These are phyloP conservation scores for Amanita rubescens DNA, from an alignment of 768 basidiomycete genomes.

Conservation along the genomic window DNA sequence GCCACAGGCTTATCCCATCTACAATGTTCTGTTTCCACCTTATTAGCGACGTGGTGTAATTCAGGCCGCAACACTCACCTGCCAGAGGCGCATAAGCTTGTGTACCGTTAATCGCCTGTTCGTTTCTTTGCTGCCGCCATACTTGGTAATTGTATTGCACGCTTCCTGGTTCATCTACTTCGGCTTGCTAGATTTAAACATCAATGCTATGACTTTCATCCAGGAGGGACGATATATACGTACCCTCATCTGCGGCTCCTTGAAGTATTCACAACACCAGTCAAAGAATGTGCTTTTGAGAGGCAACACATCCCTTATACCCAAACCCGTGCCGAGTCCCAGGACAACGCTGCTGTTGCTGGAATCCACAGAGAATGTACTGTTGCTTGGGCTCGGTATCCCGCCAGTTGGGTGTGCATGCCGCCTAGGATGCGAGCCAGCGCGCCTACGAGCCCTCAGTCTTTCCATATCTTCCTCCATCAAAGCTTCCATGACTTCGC, in stretches of 20 bases:
- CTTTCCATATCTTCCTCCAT: constrained; percentile 96
- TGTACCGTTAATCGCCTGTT: constrained; percentile 66
- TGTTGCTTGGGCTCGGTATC: constrained; percentile 63
- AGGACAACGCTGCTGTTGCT: constrained; percentile 59
- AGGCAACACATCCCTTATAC: constrained; percentile 80
- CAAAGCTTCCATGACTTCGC: constrained; percentile 79
- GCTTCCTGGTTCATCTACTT: constrained; percentile 94
- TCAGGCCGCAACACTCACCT: constrained; percentile 36
- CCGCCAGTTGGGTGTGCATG: constrained; percentile 30
- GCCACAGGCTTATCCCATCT: constrained; percentile 71
- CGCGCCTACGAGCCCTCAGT: constrained; percentile 58
- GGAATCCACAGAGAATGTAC: constrained; percentile 73
- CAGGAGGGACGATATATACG: constrained; percentile 15
- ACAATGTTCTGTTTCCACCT: constrained; percentile 37
- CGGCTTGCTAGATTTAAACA: constrained; percentile 59
- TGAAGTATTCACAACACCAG: constrained; percentile 97
- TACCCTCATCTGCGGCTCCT: constrained; percentile 98
- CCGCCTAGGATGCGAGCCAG: constrained; percentile 34
- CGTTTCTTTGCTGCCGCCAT: constrained; percentile 90
- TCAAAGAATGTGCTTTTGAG: constrained; percentile 91
- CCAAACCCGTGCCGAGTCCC: constrained; percentile 72
- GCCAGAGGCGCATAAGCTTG: constrained; percentile 63
- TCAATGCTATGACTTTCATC: background rate
- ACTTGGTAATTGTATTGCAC: constrained; percentile 91
- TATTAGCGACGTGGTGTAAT: background rate